Evolutionary conservation across 192 early-diverging fungal species (phyloP).

Genomic region (Spizellomyces punctatus): DNA sequence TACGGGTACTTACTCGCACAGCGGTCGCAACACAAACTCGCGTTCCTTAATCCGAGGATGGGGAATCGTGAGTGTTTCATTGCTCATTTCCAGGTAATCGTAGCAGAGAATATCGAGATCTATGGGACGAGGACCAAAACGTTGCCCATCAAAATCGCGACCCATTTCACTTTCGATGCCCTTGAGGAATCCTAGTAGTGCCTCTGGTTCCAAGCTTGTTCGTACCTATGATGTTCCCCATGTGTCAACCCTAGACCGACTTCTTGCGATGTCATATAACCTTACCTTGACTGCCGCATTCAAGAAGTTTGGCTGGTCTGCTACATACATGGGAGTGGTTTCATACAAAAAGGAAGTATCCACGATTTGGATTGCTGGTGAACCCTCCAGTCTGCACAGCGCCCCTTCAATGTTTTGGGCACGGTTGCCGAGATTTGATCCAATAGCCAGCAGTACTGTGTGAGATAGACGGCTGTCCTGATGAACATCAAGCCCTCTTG

Average conservation of each 20-base stretch:
- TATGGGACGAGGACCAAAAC: slow-evolving; percentile 88
- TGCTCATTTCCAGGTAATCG: slow-evolving; percentile 72
- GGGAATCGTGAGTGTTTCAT: slow-evolving; percentile 77
- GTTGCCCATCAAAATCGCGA: slow-evolving; percentile 59
- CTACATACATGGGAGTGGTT: slow-evolving; percentile 93
- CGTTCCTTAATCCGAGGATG: slow-evolving; percentile 88
- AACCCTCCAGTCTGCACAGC: slow-evolving; percentile 55
- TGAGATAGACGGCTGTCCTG: slow-evolving; percentile 40
- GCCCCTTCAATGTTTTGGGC: slow-evolving; percentile 76
- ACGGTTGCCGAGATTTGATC: slow-evolving; percentile 89
- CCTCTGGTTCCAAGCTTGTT: slow-evolving; percentile 75
- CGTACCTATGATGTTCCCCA: slow-evolving; percentile 49
- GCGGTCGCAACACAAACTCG: slow-evolving; percentile 91
- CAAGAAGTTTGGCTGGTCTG: slow-evolving; percentile 88
- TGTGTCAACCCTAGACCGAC: background rate
- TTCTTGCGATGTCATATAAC: too few relatives aligned
- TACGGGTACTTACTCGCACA: slow-evolving; percentile 76
- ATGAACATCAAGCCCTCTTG: background rate
- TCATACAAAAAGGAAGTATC: slow-evolving; percentile 98
- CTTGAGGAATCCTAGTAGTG: slow-evolving; percentile 77
- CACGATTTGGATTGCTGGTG: slow-evolving; percentile 50
- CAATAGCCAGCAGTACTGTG: slow-evolving; percentile 79
- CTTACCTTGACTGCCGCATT: slow-evolving; percentile 84
- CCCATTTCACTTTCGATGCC: slow-evolving; percentile 83
- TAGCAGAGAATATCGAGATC: slow-evolving; percentile 98